Percentiles rank a stretch among this genome's conserved stretches.
phyloP scores from a whole-genome alignment of 129 eudicot genomes.

The Flaveria robusta region DNA sequence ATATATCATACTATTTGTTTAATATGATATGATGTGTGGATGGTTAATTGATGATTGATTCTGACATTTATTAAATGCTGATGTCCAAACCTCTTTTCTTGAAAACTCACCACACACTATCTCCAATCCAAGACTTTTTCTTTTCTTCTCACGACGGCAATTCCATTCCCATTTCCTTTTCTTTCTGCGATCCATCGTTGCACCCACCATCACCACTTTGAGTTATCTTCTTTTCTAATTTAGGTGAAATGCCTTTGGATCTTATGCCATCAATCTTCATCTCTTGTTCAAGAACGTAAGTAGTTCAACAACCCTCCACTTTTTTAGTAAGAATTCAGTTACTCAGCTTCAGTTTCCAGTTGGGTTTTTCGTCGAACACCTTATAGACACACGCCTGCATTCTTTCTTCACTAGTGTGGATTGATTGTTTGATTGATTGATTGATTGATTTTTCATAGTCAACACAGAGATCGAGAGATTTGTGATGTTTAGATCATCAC shows the following conservation, averaged over 20 bases:
- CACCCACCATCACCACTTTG: not conserved
- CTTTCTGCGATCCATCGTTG: conserved; percentile 38
- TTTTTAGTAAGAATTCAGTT: conserved; percentile 21
- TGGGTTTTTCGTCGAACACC: conserved; percentile 33
- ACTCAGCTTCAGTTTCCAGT: conserved; percentile 24
- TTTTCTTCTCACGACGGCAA: conserved; percentile 39
- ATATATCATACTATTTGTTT: too few relatives aligned
- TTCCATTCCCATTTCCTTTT: conserved; percentile 22
- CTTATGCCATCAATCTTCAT: conserved; percentile 22
- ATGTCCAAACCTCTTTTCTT: conserved; percentile 19
- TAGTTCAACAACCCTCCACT: conserved; percentile 26
- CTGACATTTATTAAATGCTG: conserved; percentile 1
- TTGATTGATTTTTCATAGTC: too few relatives aligned
- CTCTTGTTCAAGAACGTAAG: conserved; percentile 33
- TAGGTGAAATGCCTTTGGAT: conserved; percentile 30
- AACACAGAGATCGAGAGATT: conserved; percentile 8
- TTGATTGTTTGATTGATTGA: conserved; percentile 16
- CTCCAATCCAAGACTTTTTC: conserved; percentile 15
- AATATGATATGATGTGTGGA: too few relatives aligned
- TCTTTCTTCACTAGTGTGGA: not conserved
- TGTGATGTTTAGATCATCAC: conserved; percentile 60
- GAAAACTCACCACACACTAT: not conserved
- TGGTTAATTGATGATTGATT: conserved; percentile 12
- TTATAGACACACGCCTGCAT: conserved; percentile 11
- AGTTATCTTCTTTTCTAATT: conserved; percentile 18